A percentile compares a stretch with the other conserved stretches of the same genome.
Evolutionary conservation across 2,329 filamentous ascomycete genomes (phyloP).

Genomic region (Emergomyces orientalis): DNA sequence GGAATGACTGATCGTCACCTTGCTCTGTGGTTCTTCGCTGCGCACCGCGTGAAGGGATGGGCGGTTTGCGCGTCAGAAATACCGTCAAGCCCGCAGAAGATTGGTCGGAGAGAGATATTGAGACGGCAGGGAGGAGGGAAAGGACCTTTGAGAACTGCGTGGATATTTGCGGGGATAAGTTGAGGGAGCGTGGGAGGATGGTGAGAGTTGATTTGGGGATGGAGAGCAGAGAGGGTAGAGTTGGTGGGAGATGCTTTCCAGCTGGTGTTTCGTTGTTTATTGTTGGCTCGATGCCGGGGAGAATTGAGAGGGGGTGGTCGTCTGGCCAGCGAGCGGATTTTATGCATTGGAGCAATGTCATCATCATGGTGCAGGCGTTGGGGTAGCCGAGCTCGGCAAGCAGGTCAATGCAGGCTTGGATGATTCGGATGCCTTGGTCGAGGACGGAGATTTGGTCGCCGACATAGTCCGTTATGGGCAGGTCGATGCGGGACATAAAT

Average conservation of each 20-base stretch:
- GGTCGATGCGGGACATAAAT: conserved; percentile 83
- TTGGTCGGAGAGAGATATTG: conserved; percentile 51
- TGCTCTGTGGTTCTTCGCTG: conserved; percentile 54
- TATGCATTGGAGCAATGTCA: conserved; percentile 78
- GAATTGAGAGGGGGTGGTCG: conserved; percentile 67
- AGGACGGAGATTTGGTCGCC: conserved; percentile 82
- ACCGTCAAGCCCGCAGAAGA: conserved; percentile 52
- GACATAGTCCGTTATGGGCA: conserved; percentile 94
- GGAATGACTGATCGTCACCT: conserved; percentile 27
- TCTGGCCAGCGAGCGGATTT: conserved; percentile 88
- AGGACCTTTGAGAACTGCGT: conserved; percentile 48
- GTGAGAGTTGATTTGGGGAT: conserved; percentile 22
- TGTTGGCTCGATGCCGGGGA: conserved; percentile 55
- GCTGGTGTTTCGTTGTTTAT: background rate
- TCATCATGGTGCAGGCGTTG: conserved; percentile 69
- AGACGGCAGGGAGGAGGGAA: conserved; percentile 59
- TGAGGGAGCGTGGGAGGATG: conserved; percentile 23
- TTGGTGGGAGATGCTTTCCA: conserved; percentile 23
- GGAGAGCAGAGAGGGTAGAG: conserved; percentile 26
- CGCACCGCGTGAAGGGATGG: conserved; percentile 1
- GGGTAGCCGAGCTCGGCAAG: conserved; percentile 80
- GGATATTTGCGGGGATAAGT: conserved; percentile 19
- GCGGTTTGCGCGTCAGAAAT: conserved; percentile 13
- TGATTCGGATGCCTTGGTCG: conserved; percentile 92
- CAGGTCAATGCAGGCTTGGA: conserved; percentile 90